phyloP scores from a whole-genome alignment of 2,329 filamentous ascomycete genomes.

The Zarea fungicola region DNA sequence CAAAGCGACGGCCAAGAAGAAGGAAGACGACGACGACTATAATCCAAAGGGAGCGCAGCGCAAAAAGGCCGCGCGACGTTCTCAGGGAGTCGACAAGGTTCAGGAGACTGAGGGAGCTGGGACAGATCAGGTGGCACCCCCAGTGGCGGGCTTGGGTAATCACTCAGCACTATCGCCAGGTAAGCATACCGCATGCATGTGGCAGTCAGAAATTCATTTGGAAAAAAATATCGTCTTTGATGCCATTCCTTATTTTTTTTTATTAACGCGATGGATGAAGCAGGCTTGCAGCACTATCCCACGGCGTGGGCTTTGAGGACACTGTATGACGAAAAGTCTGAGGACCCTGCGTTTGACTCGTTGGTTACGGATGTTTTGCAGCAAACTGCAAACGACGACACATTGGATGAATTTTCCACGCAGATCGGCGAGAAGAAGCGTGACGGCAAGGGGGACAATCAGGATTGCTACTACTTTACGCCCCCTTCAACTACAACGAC shows the following conservation, averaged over 20 bases:
- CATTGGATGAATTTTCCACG: conserved; percentile 45
- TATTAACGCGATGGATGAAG: conserved; percentile 52
- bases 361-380: conserved; percentile 55
- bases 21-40: conserved; percentile 39
- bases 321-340: conserved; percentile 53
- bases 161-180: conserved; percentile 5
- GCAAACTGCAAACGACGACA: conserved; percentile 50
- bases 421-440: conserved; percentile 51
- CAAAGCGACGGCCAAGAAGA: conserved; percentile 24
- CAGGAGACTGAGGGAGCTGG: conserved; percentile 15
- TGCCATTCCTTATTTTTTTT: conserved; percentile 24
- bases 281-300: conserved; percentile 52
- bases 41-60: conserved; percentile 32
- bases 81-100: conserved; percentile 10
- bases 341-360: conserved; percentile 46
- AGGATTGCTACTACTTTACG: conserved; percentile 50
- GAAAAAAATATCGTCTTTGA: conserved; percentile 23
- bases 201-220: too few species aligned
- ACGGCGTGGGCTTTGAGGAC: conserved; percentile 58
- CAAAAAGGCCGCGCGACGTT: conserved; percentile 19
- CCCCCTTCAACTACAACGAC: conserved; percentile 33
- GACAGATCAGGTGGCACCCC: conserved; percentile 4
- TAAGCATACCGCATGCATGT: conserved; percentile 13
- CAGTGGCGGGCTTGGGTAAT: background rate
- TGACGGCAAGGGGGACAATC: conserved; percentile 49